A percentile compares a stretch with the other conserved stretches of the same genome.
Evolutionary conservation across 73 alveolate genomes (phyloP).

Genomic region (Paramecium sonneborni): DNA sequence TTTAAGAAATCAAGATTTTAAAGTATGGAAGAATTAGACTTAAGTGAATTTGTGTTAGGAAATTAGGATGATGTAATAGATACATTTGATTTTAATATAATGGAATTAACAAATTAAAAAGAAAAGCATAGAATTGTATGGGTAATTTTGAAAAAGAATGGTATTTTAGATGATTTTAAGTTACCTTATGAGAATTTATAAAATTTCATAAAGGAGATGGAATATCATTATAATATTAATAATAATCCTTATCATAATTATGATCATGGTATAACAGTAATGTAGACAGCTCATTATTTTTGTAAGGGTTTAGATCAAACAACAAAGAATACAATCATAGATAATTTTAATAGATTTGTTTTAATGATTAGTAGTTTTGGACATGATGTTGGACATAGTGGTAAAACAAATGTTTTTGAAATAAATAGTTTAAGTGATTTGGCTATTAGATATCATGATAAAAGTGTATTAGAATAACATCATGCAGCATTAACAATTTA

Average conservation of each 20-base stretch:
- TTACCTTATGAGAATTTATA: constrained; percentile 26
- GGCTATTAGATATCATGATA: constrained; percentile 86
- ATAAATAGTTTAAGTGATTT: constrained; percentile 73
- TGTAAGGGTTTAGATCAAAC: background rate
- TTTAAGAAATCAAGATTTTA: background rate
- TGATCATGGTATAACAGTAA: constrained; percentile 53
- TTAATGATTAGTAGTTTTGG: constrained; percentile 72
- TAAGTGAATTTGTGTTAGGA: background rate
- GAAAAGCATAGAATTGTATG: constrained; percentile 48
- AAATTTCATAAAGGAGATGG: background rate
- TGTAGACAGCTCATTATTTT: background rate
- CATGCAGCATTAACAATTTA: constrained; percentile 87
- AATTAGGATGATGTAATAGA: background rate
- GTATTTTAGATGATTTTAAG: constrained; percentile 26
- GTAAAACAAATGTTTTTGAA: constrained; percentile 77
- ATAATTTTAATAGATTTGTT: constrained; percentile 13
- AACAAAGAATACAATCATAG: background rate
- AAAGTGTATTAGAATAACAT: constrained; percentile 87
- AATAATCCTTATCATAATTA: constrained; percentile 55
- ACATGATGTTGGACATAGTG: constrained; percentile 89
- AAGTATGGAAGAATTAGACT: background rate
- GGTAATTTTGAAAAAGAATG: constrained; percentile 31
- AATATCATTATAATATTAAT: constrained; percentile 31
- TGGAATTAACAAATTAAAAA: background rate
- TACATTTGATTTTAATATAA: background rate